Conservation (phyloP, 768 basidiomycete species). For the Trametes sanguinea region DNA sequence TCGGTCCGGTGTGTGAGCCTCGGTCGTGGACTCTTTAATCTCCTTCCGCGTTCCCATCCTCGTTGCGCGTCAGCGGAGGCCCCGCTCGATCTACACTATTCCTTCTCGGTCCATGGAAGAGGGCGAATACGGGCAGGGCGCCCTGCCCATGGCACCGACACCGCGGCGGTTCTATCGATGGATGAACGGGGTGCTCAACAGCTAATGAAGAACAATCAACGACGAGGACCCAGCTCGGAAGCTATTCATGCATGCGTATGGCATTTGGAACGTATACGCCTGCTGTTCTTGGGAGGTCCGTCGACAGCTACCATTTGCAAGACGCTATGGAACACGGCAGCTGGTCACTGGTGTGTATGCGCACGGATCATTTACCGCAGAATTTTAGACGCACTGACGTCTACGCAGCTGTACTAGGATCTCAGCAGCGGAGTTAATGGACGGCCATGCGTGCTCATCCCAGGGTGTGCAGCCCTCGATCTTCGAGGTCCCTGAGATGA, state of each 20-base stretch:
- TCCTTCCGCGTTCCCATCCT: not conserved
- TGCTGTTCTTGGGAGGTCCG: too few relatives aligned
- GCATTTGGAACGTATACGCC: too few relatives aligned
- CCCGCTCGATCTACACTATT: not conserved
- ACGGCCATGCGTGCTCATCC: not conserved
- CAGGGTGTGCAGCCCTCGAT: not conserved
- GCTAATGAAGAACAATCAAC: not conserved
- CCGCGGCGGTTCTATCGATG: conserved; percentile 17
- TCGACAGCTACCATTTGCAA: too few relatives aligned
- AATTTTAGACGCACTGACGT: not conserved
- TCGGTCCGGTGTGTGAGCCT: conserved; percentile 5
- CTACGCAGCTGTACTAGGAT: not conserved
- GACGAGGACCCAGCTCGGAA: not conserved
- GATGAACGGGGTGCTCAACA: not conserved
- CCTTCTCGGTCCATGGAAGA: not conserved
- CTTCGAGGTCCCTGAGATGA: not conserved
- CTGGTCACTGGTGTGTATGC: not conserved
- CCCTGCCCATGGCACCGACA: not conserved
- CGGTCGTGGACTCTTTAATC: not conserved
- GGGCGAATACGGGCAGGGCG: not conserved
- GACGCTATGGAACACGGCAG: not conserved
- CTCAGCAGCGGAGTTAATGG: not conserved
- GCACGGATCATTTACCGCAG: not conserved
- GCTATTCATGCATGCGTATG: too few relatives aligned
- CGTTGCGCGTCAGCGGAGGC: not conserved